A percentile compares a stretch with the other conserved stretches of the same genome.
Conservation (phyloP, 2,329 filamentous ascomycete species). For the Lachnum nothofagi region DNA sequence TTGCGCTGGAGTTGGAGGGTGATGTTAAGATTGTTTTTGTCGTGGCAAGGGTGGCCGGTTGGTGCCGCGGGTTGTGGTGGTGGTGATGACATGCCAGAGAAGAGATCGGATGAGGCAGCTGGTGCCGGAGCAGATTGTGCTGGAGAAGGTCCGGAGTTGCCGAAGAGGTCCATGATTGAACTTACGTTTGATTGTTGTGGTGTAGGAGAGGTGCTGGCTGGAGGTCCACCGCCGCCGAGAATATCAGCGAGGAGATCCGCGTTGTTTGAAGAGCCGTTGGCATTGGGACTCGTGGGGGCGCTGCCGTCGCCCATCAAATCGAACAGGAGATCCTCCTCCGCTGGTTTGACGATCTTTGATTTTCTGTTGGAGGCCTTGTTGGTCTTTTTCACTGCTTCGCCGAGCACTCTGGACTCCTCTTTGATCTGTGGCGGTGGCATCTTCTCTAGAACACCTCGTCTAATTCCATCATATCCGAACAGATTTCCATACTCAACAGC, state of each 20-base stretch:
- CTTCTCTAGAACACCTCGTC: conserved; percentile 86
- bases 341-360: conserved; percentile 72
- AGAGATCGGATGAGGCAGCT: conserved; percentile 43
- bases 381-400: conserved; percentile 66
- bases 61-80: conserved; percentile 42
- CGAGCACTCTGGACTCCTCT: conserved; percentile 86
- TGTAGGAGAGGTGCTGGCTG: conserved; percentile 43
- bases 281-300: conserved; percentile 66
- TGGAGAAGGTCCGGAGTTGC: conserved; percentile 39
- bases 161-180: conserved; percentile 90
- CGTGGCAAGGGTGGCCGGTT: conserved; percentile 66
- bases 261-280: conserved; percentile 67
- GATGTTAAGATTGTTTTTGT: conserved; percentile 77
- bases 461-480: conserved; percentile 84
- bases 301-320: conserved; percentile 86
- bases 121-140: conserved; percentile 40
- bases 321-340: conserved; percentile 84
- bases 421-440: conserved; percentile 98
- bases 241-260: conserved; percentile 89
- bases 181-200: conserved; percentile 54
- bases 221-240: conserved; percentile 65
- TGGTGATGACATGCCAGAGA: conserved; percentile 47
- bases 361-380: conserved; percentile 68
- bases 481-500: conserved; percentile 93
- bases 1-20: conserved; percentile 81